Evolutionary conservation across 2,329 filamentous ascomycete genomes (phyloP), one percentile per base, ranked within the genome.

Genomic region (Ceratocystis colombiana): DNA sequence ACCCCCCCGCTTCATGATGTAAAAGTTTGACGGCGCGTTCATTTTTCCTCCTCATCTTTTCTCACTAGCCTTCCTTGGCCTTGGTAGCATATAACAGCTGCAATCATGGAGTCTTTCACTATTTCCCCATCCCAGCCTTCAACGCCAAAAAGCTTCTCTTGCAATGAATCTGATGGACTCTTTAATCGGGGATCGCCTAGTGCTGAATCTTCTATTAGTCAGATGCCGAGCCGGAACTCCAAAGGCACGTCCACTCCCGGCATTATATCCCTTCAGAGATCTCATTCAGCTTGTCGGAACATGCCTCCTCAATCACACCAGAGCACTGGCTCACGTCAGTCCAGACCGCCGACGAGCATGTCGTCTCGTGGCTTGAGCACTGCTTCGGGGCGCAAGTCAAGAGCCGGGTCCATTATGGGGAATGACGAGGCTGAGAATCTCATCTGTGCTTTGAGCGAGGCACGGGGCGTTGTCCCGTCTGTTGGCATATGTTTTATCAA

Each of bases 401-500:
- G 77, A 5, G 73, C 75, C 1, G 68, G 72, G 0, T 75, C 76
- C 0, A 75, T 75, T 4, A 71, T 78, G 6, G 70, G 81, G 5
- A 79, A 80, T 62, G 75, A 76, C 6, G 82, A 84, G 41, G 74
- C 76, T 28, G 87, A 93, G 71, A 84, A 88, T 68, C 84, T 96
- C 65, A 79, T 96, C n/a, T 97, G 93, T 74, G 92, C 93, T 3
- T 76, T 96, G 62, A 89, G 85, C 71, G 91, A 96, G 74, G 90
- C 89, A 55, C 87, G 92, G n/a, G 90, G 90, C 4, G 83, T 96
- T 3, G 87, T 89, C 25, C 90, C 91, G 0, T 88, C 86, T 0
- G 87, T 97, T 1, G 92, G 93, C 0, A 79, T 96, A 50, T 89
- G 90, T 2, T 92, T 96, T 72, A 80, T 96, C 72, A 95, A 97